Evolutionary conservation across 306 rosid genomes (phyloP), one percentile per base, ranked within the genome.

Genomic region (Erythrophleum fordii): DNA sequence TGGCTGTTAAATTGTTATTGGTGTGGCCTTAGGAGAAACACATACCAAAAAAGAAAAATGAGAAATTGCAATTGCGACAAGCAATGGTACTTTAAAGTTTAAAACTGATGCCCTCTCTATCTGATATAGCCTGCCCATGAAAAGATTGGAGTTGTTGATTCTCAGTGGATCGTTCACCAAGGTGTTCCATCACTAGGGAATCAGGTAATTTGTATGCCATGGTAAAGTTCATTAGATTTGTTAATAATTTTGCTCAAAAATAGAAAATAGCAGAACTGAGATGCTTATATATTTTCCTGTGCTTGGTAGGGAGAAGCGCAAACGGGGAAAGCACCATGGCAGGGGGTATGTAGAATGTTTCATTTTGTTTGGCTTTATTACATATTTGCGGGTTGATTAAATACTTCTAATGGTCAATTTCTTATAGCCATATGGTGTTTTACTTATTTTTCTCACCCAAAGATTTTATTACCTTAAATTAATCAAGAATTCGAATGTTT

Each of bases 91-190:
- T 69, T 66, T 78, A 68, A 31, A 31, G 35, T 58, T 4, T 3
- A 22, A n/a, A 73, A 70, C 75, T 72, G 29, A 55, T 55, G 11
- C 34, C 22, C 31, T 11, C 51, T 73, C 69, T 73, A 44, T 28
- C 25, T 73, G 48, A 84, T 81, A 52, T 85, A 96, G 99, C 98
- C 99, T 51, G 97, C 98, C 0, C 97, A 96, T 72, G 98, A 96
- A 87, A 96, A 96, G 91, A 93, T 96, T 25, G 99, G 99, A 81
- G 99, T 96, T 62, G 97, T 96, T 77, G 99, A 96, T 88, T 81
- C 98, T 75, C 98, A 96, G 80, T 96, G 99, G 99, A 93, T 96
- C 70, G 87, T 93, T 79, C 99, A 96, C 77, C 99, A 96, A 88
- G 84, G 90, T 39, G 88, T 93, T 86, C 99, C 99, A n/a, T 85